Percentiles rank a stretch among this genome's conserved stretches.
phyloP scores from a whole-genome alignment of 805 yeast species.

The Yamadazyma laniorum region DNA sequence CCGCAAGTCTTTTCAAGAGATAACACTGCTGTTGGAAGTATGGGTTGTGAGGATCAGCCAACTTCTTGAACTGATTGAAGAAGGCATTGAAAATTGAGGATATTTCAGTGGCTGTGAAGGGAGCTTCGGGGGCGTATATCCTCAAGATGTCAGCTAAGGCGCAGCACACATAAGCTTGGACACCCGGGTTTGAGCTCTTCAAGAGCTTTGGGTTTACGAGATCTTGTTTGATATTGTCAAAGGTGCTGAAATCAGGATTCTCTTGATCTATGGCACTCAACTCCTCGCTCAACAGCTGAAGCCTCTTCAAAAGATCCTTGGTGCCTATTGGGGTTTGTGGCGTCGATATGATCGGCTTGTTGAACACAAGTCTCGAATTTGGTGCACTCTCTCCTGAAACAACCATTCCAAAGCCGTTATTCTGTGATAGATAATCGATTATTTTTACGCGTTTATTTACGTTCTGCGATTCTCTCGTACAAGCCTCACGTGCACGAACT shows the following conservation, averaged over 20 bases:
- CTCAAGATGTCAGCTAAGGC: constrained; percentile 74
- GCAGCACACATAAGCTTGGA: constrained; percentile 68
- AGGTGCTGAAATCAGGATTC: constrained; percentile 37
- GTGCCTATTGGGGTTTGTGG: constrained; percentile 56
- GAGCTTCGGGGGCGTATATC: constrained; percentile 87
- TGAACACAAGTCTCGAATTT: constrained; percentile 3
- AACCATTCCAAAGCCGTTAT: neutral
- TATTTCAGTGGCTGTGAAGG: constrained; percentile 65
- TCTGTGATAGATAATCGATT: neutral
- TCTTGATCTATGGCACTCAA: constrained; percentile 58
- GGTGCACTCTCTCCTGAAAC: neutral
- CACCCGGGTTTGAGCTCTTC: constrained; percentile 61
- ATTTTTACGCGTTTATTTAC: neutral
- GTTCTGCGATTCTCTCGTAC: too few species aligned
- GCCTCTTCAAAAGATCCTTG: constrained; percentile 57
- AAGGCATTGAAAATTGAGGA: constrained; percentile 65
- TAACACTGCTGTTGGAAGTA: constrained; percentile 63
- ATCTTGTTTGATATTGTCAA: constrained; percentile 45
- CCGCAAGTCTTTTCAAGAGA: constrained; percentile 65
- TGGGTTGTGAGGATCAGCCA: constrained; percentile 55
- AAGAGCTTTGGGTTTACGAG: constrained; percentile 59
- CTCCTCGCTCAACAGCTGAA: constrained; percentile 60
- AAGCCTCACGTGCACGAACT: too few species aligned
- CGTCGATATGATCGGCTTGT: constrained; percentile 51
- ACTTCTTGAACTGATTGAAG: constrained; percentile 56